Conservation (phyloP, 2,329 filamentous ascomycete genomes). For the Colletotrichum higginsianum region DNA sequence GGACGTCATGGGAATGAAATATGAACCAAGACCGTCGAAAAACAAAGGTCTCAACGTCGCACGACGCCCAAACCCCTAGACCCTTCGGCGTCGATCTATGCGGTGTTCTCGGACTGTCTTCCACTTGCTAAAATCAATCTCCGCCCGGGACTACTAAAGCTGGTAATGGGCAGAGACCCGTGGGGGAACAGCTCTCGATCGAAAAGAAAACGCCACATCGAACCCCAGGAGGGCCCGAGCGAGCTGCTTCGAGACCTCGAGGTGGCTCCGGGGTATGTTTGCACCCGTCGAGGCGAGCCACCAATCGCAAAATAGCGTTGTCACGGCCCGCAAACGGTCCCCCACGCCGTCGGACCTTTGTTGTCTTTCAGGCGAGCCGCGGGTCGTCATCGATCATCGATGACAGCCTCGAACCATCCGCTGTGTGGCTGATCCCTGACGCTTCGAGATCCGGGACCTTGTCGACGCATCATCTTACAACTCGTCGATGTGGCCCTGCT, state of each 20-base stretch:
- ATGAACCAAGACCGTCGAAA: background rate
- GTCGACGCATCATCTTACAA: background rate
- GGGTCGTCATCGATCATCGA: constrained; percentile 40
- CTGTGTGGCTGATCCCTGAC: background rate
- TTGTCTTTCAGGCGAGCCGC: background rate
- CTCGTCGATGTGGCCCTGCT: background rate
- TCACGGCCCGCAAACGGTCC: constrained; percentile 29
- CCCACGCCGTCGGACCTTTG: constrained; percentile 22
- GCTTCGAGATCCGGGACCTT: background rate
- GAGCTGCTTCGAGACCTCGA: constrained; percentile 9
- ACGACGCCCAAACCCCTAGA: background rate
- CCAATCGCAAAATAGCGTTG: constrained; percentile 6
- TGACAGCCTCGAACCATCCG: constrained; percentile 14
- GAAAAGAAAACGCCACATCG: constrained; percentile 12
- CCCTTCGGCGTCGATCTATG: background rate
- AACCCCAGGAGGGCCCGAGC: constrained; percentile 6
- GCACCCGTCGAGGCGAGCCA: constrained; percentile 6
- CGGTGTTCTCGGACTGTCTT: background rate
- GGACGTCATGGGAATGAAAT: background rate
- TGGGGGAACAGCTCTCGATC: constrained; percentile 22
- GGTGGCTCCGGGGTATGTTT: constrained; percentile 2
- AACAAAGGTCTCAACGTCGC: background rate
- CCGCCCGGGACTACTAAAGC: too few relatives aligned
- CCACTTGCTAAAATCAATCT: background rate
- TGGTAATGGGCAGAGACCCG: background rate